Percentiles rank a stretch among this genome's conserved stretches.
Conservation (phyloP, 768 basidiomycete genomes). For the Paxillus ammoniavirescens region DNA sequence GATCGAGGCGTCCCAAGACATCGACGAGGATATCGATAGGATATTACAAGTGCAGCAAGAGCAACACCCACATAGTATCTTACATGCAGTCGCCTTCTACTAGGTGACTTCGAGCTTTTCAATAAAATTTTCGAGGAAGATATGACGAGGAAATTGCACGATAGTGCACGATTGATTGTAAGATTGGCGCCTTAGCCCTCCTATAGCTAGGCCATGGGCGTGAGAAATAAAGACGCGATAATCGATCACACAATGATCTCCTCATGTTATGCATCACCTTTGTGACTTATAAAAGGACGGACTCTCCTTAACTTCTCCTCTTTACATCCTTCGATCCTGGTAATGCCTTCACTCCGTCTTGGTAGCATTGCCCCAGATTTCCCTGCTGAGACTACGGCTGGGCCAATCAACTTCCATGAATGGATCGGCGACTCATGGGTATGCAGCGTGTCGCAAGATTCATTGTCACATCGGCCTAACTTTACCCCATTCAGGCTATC, state of each 20-base stretch:
- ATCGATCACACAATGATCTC: slow-evolving; percentile 14
- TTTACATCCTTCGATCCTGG: slow-evolving; percentile 6
- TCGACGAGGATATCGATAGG: slow-evolving; percentile 88
- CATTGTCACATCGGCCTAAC: not conserved
- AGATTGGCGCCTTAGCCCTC: not conserved
- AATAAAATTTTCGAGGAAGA: not conserved
- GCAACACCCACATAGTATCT: slow-evolving; percentile 85
- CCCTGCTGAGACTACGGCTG: slow-evolving; percentile 83
- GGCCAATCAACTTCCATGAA: slow-evolving; percentile 88
- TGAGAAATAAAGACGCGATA: slow-evolving; percentile 67
- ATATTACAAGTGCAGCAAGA: slow-evolving; percentile 86
- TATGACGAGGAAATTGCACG: slow-evolving; percentile 23
- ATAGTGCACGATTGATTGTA: not conserved
- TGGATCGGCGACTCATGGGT: slow-evolving; percentile 91
- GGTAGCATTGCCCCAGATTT: slow-evolving; percentile 91
- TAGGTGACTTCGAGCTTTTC: slow-evolving; percentile 33
- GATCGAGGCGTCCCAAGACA: slow-evolving; percentile 84
- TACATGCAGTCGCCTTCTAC: slow-evolving; percentile 92
- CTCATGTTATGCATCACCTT: too few relatives aligned
- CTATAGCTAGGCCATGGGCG: slow-evolving; percentile 26
- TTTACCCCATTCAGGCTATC: slow-evolving; percentile 52
- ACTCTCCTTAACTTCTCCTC: not conserved
- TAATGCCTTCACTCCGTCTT: slow-evolving; percentile 64
- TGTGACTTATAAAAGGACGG: slow-evolving; percentile 8
- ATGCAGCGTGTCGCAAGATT: slow-evolving; percentile 22